These are phyloP conservation scores for Austroboletus eburneus DNA, from an alignment of 768 basidiomycete species.

Conservation along the genomic window DNA sequence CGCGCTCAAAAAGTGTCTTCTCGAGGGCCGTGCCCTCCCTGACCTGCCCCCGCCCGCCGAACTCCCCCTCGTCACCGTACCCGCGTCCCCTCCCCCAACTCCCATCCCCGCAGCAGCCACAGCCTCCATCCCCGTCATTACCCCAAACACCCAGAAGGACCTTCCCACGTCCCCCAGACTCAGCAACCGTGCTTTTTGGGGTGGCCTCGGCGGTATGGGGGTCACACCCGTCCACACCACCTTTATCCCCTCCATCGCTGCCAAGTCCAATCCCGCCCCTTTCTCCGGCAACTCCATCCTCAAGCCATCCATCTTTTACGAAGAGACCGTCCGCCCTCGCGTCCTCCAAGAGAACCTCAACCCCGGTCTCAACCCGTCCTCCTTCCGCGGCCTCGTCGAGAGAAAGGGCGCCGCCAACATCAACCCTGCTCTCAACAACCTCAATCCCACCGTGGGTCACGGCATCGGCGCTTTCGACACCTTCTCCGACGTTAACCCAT, in stretches of 20 bases:
- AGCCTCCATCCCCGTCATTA: slow-evolving; percentile 38
- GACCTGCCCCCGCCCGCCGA: slow-evolving; percentile 45
- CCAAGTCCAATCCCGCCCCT: slow-evolving; percentile 13
- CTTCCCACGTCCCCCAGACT: slow-evolving; percentile 60
- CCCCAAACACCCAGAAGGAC: slow-evolving; percentile 76
- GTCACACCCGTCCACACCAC: slow-evolving; percentile 84
- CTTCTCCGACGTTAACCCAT: slow-evolving; percentile 76
- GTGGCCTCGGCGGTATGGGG: slow-evolving; percentile 64
- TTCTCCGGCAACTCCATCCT: slow-evolving; percentile 27
- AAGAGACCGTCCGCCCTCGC: slow-evolving; percentile 24
- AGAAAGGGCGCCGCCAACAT: slow-evolving; percentile 30
- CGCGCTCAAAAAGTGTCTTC: slow-evolving; percentile 67
- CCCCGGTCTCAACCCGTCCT: slow-evolving; percentile 21
- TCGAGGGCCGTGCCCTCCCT: slow-evolving; percentile 56
- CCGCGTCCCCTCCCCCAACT: slow-evolving; percentile 40
- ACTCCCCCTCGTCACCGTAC: slow-evolving; percentile 24
- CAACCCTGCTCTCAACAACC: slow-evolving; percentile 27
- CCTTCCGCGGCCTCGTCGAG: slow-evolving; percentile 24
- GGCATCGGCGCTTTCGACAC: slow-evolving; percentile 58
- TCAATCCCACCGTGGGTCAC: slow-evolving; percentile 21
- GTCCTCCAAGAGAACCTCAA: slow-evolving; percentile 25
- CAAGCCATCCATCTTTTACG: slow-evolving; percentile 29
- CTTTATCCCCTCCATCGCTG: slow-evolving; percentile 66
- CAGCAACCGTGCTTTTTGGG: slow-evolving; percentile 67
- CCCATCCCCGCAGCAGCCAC: slow-evolving; percentile 17